phyloP scores from a whole-genome alignment of 1,284 basidiomycete genomes.

The Ustilago curta region DNA sequence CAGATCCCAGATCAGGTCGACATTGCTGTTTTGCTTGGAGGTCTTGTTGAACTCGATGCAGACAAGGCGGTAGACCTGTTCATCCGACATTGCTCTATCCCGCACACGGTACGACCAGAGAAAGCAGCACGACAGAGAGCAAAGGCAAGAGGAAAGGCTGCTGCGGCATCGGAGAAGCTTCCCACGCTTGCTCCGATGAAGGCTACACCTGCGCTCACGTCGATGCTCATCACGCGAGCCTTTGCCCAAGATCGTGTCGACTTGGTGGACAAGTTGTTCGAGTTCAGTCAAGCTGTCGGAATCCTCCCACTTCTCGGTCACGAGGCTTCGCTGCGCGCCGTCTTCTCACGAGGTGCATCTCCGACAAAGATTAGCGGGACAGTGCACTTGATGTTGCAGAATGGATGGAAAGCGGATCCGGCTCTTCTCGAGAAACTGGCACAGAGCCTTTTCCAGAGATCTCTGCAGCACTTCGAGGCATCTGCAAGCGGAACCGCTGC shows the following conservation, averaged over 20 bases:
- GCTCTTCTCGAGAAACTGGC: conserved; percentile 29
- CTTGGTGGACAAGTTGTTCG: conserved; percentile 24
- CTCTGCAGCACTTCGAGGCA: not conserved
- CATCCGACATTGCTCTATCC: conserved; percentile 31
- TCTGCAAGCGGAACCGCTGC: not conserved
- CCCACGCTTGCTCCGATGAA: conserved; percentile 40
- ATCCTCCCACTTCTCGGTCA: conserved; percentile 9
- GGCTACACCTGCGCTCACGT: conserved; percentile 17
- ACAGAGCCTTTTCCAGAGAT: conserved; percentile 14
- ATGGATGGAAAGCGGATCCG: conserved; percentile 19
- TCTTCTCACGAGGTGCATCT: conserved; percentile 7
- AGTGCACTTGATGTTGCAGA: conserved; percentile 7
- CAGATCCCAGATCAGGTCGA: conserved; percentile 37
- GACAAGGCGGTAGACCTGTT: conserved; percentile 40
- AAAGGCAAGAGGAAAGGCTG: not conserved
- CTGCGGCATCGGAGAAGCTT: not conserved
- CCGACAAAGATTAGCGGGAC: conserved; percentile 12
- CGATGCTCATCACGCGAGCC: conserved; percentile 29
- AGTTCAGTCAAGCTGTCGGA: conserved; percentile 21
- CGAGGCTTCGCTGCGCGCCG: conserved; percentile 9
- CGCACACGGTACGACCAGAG: not conserved
- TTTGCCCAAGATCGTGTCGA: conserved; percentile 26
- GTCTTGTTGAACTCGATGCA: conserved; percentile 31
- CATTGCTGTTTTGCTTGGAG: conserved; percentile 36
- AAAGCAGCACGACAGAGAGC: not conserved